phyloP scores from a whole-genome alignment of 2,329 filamentous ascomycete species.

The Colletotrichum sp. region DNA sequence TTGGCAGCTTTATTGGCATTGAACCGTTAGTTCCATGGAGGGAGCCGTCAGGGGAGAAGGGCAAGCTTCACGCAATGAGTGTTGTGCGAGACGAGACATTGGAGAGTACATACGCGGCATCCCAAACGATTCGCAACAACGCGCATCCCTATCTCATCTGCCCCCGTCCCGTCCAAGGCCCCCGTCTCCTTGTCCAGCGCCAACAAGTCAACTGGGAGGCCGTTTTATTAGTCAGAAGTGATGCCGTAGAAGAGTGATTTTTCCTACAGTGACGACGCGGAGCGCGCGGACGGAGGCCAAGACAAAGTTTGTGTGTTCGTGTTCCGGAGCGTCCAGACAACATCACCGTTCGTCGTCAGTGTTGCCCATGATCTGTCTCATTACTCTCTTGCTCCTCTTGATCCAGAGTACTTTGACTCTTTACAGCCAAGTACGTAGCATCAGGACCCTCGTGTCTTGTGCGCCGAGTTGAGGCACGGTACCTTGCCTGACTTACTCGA shows the following conservation, averaged over 20 bases:
- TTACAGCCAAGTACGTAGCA: not conserved
- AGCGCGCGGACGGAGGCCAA: not conserved
- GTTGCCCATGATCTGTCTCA: not conserved
- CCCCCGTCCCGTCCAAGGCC: not conserved
- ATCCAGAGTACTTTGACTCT: not conserved
- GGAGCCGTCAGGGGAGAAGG: not conserved
- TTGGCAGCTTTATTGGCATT: not conserved
- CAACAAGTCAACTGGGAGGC: not conserved
- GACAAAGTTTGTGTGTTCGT: not conserved
- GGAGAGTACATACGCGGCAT: not conserved
- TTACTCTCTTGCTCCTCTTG: not conserved
- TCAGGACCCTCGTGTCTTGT: not conserved
- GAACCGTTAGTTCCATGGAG: not conserved
- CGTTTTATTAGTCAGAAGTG: conserved; percentile 11
- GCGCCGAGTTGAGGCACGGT: not conserved
- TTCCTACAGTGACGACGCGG: not conserved
- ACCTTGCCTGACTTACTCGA: not conserved
- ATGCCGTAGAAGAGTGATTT: not conserved
- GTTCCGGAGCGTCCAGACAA: not conserved
- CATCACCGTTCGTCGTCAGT: not conserved
- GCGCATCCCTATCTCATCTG: not conserved
- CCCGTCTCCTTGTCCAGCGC: not conserved
- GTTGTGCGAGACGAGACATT: not conserved
- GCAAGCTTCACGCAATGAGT: not conserved
- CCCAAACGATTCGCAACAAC: not conserved